These are phyloP conservation scores for Digitaria exilis DNA, from an alignment of 202 grass and related monocot species.

Conservation along the genomic window DNA sequence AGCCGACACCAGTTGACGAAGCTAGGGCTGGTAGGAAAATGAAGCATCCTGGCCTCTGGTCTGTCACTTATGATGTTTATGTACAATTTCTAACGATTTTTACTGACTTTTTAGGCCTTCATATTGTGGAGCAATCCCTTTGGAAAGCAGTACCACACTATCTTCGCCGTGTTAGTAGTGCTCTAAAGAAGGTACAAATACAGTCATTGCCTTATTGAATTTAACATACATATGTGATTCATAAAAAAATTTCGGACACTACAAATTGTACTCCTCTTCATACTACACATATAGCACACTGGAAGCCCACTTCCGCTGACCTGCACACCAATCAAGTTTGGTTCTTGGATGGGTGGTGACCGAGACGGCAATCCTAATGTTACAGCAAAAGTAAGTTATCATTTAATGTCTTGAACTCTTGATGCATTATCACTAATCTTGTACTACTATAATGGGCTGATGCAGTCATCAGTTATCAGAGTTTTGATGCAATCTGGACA, in stretches of 20 bases:
- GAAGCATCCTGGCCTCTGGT: not conserved
- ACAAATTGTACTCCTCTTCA: not conserved
- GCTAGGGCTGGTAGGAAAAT: constrained; percentile 72
- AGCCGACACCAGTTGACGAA: constrained; percentile 97
- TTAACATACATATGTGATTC: constrained; percentile 16
- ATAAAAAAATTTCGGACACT: not conserved
- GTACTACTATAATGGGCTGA: not conserved
- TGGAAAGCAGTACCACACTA: constrained; percentile 94
- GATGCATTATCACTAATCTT: constrained; percentile 7
- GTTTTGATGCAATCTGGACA: not conserved
- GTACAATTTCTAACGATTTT: constrained; percentile 1
- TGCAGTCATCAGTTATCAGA: not conserved
- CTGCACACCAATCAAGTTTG: constrained; percentile 94
- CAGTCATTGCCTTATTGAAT: not conserved
- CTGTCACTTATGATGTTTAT: constrained; percentile 14
- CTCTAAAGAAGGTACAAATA: constrained; percentile 81
- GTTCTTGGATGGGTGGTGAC: constrained; percentile 98
- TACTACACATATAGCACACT: constrained; percentile 63
- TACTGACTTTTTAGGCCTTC: constrained; percentile 52
- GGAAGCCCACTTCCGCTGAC: constrained; percentile 80
- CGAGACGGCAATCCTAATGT: constrained; percentile 95
- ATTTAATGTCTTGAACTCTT: not conserved
- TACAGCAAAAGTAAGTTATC: constrained; percentile 73
- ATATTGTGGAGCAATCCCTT: constrained; percentile 99
- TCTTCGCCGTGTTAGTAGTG: constrained; percentile 92